A percentile compares a stretch with the other conserved stretches of the same genome.
Evolutionary conservation across 352 stramenopile genomes (phyloP).

Genomic region (Elongisporangium prolatum): DNA sequence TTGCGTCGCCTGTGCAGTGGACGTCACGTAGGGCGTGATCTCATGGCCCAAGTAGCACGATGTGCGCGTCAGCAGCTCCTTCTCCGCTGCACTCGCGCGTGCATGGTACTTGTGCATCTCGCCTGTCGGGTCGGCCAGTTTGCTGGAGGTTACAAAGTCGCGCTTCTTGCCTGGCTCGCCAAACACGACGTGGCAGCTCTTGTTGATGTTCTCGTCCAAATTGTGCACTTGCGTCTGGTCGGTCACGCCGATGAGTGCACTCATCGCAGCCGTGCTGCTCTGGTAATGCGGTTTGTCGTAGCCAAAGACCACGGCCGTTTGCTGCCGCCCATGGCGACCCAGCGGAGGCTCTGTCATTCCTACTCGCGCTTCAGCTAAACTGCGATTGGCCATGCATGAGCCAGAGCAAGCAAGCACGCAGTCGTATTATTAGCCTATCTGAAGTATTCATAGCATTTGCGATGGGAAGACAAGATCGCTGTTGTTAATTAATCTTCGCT

Average conservation of each 20-base stretch:
- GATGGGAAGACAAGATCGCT: background rate
- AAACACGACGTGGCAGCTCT: constrained; percentile 61
- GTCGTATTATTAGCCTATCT: constrained; percentile 20
- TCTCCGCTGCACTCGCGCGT: constrained; percentile 40
- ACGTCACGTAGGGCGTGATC: constrained; percentile 46
- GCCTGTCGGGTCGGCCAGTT: constrained; percentile 49
- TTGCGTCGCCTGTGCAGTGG: constrained; percentile 60
- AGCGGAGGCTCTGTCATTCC: background rate
- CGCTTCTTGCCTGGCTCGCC: constrained; percentile 54
- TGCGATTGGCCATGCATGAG: background rate
- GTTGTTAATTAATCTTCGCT: constrained; percentile 93
- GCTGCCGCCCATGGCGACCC: constrained; percentile 27
- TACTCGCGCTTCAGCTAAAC: background rate
- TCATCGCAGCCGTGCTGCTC: constrained; percentile 43
- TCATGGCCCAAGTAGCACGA: constrained; percentile 56
- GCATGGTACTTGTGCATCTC: constrained; percentile 63
- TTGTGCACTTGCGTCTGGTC: constrained; percentile 8
- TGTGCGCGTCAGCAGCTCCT: constrained; percentile 53
- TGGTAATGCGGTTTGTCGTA: constrained; percentile 56
- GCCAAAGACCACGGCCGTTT: constrained; percentile 57
- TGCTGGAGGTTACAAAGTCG: constrained; percentile 51
- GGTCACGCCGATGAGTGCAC: constrained; percentile 28
- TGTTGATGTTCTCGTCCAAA: constrained; percentile 42
- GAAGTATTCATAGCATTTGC: background rate
- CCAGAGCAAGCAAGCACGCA: constrained; percentile 17